These are phyloP conservation scores for Auriscalpium orientale DNA, from an alignment of 768 basidiomycete species.

Conservation along the genomic window DNA sequence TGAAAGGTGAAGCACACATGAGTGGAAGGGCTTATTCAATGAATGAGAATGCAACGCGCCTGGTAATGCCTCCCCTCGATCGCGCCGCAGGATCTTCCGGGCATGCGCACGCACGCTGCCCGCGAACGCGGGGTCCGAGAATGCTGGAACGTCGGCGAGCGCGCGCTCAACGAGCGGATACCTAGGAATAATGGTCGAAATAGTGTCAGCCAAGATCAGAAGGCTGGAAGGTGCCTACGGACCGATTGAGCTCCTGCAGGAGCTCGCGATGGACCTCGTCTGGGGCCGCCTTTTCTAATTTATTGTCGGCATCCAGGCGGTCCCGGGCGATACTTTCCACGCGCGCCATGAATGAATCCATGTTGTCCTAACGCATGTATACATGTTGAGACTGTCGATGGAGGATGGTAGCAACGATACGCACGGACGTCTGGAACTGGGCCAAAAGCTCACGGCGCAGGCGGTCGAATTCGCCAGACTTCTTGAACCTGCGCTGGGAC, in stretches of 20 bases:
- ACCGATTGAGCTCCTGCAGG: slow-evolving; percentile 63
- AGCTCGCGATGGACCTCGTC: slow-evolving; percentile 48
- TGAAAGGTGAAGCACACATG: no score
- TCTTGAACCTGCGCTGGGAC: slow-evolving; percentile 52
- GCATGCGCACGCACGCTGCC: no score
- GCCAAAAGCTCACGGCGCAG: slow-evolving; percentile 53
- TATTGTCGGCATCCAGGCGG: slow-evolving; percentile 39
- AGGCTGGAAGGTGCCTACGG: slow-evolving; percentile 4
- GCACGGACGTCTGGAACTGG: slow-evolving; percentile 53
- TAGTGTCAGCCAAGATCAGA: neutral
- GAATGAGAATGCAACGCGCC: no score
- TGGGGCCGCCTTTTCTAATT: slow-evolving; percentile 34
- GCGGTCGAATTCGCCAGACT: slow-evolving; percentile 69
- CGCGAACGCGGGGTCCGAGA: neutral
- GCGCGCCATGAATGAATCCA: slow-evolving; percentile 41
- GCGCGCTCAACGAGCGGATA: slow-evolving; percentile 3
- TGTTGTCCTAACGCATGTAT: slow-evolving; percentile 5
- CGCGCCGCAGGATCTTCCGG: no score
- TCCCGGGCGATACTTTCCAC: slow-evolving; percentile 51
- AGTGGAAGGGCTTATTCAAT: no score
- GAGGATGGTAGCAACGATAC: slow-evolving; percentile 8
- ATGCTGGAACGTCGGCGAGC: neutral
- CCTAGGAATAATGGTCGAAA: neutral
- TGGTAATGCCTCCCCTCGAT: no score
- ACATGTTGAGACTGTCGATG: neutral